Evolutionary conservation across 129 eudicot species (phyloP).

Genomic region (Oenanthe sinensis): DNA sequence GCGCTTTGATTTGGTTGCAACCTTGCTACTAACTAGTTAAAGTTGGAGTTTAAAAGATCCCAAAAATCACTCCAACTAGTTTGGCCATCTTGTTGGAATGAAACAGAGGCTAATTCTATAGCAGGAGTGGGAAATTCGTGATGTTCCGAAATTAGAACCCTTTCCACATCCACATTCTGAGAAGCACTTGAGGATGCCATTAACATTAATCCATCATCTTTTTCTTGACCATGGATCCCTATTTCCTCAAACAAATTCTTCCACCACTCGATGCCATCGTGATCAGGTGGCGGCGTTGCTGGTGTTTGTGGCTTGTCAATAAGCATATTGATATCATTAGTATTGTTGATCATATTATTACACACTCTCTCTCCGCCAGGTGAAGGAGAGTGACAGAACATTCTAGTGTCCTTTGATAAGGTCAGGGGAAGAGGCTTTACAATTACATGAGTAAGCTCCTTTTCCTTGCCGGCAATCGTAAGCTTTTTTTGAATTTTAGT

Average conservation of each 20-base stretch:
- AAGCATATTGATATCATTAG: neutral
- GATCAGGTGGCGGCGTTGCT: neutral
- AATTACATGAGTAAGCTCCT: neutral
- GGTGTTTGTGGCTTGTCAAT: neutral
- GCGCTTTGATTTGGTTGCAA: too few relatives aligned
- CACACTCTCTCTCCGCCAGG: neutral
- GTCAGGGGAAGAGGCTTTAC: conserved; percentile 29
- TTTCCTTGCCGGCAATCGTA: neutral
- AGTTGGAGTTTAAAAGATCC: conserved; percentile 16
- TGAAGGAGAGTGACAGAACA: neutral
- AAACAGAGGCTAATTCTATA: neutral
- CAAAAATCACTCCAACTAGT: conserved; percentile 16
- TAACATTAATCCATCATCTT: neutral
- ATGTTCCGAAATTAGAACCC: neutral
- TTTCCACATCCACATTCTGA: neutral
- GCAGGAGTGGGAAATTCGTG: neutral
- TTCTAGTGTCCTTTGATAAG: conserved; percentile 12
- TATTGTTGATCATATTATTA: neutral
- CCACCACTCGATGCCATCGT: conserved; percentile 2
- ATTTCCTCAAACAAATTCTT: neutral
- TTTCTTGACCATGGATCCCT: neutral
- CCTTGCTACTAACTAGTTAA: too few relatives aligned
- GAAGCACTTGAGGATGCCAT: neutral
- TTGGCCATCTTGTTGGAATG: neutral
- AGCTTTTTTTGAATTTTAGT: conserved; percentile 21